A percentile compares a stretch with the other conserved stretches of the same genome.
phyloP scores from a whole-genome alignment of 768 basidiomycete species.

The Austroboletus eburneus region DNA sequence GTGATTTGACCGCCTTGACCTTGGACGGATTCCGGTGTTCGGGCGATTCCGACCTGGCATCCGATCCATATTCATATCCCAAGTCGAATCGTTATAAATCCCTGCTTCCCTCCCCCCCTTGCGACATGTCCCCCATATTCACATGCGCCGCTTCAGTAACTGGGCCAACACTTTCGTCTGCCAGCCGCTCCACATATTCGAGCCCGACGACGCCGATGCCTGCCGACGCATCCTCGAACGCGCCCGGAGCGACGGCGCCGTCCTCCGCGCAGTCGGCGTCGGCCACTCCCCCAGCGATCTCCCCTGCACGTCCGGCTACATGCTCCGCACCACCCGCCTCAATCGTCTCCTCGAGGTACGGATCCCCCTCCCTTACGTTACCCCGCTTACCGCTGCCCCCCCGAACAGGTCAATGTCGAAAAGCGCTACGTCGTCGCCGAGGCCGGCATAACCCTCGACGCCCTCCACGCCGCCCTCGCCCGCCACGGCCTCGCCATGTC shows the following conservation, averaged over 20 bases:
- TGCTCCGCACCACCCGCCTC: constrained; percentile 76
- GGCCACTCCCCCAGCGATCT: constrained; percentile 95
- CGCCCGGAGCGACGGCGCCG: constrained; percentile 65
- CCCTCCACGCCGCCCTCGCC: constrained; percentile 66
- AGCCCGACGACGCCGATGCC: constrained; percentile 64
- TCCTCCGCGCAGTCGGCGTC: constrained; percentile 79
- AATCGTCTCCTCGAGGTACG: constrained; percentile 75
- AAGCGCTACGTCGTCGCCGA: constrained; percentile 66
- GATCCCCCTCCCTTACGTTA: constrained; percentile 3
- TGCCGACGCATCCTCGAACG: constrained; percentile 77
- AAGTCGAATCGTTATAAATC: neutral
- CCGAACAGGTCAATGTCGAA: constrained; percentile 60
- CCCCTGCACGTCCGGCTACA: constrained; percentile 82
- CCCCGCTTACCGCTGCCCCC: constrained; percentile 1
- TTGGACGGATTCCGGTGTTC: no score
- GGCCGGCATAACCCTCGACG: constrained; percentile 74
- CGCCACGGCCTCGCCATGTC: constrained; percentile 74
- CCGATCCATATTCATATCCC: neutral
- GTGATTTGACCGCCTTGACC: no score
- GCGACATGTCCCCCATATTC: neutral
- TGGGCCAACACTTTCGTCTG: constrained; percentile 84
- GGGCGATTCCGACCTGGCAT: neutral
- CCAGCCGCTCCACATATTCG: constrained; percentile 65
- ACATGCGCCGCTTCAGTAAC: constrained; percentile 56
- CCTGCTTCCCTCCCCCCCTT: neutral